These are phyloP conservation scores for Mallotus nudiflorus DNA, from an alignment of 345 rosid genomes.

Conservation along the genomic window DNA sequence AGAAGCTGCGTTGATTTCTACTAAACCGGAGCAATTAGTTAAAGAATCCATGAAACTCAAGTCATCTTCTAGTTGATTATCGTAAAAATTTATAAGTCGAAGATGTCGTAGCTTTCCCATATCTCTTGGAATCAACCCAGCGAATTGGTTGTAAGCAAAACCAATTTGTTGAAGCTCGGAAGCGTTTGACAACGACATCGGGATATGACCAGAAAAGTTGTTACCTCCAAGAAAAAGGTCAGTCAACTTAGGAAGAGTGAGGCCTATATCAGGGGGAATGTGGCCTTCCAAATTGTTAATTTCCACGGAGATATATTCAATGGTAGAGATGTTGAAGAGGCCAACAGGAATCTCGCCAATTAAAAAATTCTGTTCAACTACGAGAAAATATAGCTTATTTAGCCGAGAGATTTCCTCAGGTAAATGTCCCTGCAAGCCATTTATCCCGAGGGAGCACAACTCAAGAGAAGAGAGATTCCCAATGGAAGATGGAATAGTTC, in stretches of 20 bases:
- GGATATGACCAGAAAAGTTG: slow-evolving; percentile 4
- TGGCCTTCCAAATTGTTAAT: slow-evolving; percentile 25
- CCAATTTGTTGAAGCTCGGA: not conserved
- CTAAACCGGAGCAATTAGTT: slow-evolving; percentile 1
- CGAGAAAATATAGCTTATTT: not conserved
- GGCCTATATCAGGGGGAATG: slow-evolving; percentile 20
- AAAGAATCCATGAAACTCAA: slow-evolving; percentile 13
- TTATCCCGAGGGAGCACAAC: not conserved
- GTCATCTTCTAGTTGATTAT: slow-evolving; percentile 7
- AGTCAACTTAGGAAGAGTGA: slow-evolving; percentile 9
- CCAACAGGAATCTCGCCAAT: slow-evolving; percentile 23
- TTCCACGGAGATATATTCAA: not conserved
- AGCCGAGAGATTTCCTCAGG: slow-evolving; percentile 22
- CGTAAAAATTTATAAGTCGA: not conserved
- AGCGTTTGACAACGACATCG: slow-evolving; percentile 15
- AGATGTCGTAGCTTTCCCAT: not conserved
- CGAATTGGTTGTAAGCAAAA: not conserved
- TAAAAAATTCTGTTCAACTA: slow-evolving; percentile 13
- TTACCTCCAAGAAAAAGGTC: not conserved
- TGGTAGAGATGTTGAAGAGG: slow-evolving; percentile 22
- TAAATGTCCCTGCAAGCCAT: slow-evolving; percentile 13
- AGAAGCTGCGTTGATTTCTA: not conserved
- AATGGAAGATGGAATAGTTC: no score
- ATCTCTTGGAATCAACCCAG: slow-evolving; percentile 2
- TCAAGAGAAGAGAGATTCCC: slow-evolving; percentile 2